phyloP scores from a whole-genome alignment of 352 stramenopile genomes.

The Pythium chondricola region DNA sequence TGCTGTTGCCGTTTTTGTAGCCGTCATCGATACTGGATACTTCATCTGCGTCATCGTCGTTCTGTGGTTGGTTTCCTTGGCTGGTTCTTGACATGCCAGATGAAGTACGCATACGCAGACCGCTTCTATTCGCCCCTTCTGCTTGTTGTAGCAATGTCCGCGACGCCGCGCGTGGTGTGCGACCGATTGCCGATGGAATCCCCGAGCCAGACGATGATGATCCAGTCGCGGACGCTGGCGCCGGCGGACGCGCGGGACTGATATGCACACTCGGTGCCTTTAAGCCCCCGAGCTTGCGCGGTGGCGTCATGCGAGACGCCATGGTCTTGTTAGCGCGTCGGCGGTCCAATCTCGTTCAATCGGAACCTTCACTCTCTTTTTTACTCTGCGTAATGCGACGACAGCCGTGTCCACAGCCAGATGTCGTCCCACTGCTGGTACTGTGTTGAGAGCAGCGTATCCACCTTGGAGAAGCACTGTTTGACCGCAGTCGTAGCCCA shows the following conservation, averaged over 20 bases:
- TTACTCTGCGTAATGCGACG: too few relatives aligned
- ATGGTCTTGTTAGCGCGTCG: background rate
- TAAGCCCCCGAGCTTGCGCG: conserved; percentile 13
- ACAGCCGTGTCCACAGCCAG: too few relatives aligned
- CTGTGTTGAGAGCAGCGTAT: too few relatives aligned
- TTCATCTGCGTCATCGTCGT: conserved; percentile 4
- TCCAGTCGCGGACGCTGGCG: conserved; percentile 14
- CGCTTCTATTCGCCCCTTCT: too few relatives aligned
- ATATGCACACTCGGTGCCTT: conserved; percentile 18
- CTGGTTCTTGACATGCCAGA: conserved; percentile 7
- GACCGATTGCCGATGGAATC: background rate
- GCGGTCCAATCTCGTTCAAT: too few relatives aligned
- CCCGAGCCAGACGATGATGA: conserved; percentile 17
- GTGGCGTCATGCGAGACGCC: conserved; percentile 13
- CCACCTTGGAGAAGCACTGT: too few relatives aligned
- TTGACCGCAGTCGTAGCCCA: too few relatives aligned
- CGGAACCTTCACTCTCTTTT: too few relatives aligned
- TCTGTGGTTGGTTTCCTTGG: conserved; percentile 6
- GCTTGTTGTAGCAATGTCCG: too few relatives aligned
- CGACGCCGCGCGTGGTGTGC: too few relatives aligned
- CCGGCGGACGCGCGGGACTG: conserved; percentile 7
- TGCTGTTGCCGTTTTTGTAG: background rate
- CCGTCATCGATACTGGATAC: conserved; percentile 7
- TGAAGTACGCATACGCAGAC: too few relatives aligned
- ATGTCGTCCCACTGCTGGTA: too few relatives aligned